Percentiles rank a stretch among this genome's conserved stretches.
phyloP scores from a whole-genome alignment of 768 basidiomycete species.

The Solioccasus polychromus region DNA sequence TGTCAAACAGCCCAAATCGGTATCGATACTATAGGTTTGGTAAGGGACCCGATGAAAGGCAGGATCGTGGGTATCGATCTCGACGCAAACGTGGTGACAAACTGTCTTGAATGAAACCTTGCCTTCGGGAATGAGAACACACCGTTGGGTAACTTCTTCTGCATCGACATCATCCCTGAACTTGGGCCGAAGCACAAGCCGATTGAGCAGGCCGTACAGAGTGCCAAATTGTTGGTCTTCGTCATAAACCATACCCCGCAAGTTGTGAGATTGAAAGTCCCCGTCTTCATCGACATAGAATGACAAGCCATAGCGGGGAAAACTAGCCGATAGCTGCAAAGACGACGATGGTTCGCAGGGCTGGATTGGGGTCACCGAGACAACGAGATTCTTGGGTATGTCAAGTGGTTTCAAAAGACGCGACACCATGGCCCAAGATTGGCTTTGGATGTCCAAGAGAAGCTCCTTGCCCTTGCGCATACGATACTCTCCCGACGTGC shows the following conservation, averaged over 20 bases:
- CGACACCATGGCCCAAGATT: constrained; percentile 18
- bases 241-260: constrained; percentile 39
- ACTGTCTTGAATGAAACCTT: not conserved
- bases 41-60: not conserved
- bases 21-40: not conserved
- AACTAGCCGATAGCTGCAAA: constrained; percentile 14
- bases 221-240: constrained; percentile 36
- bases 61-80: not conserved
- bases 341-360: not conserved
- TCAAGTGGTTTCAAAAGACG: constrained; percentile 13
- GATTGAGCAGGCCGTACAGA: constrained; percentile 39
- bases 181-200: constrained; percentile 35
- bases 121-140: not conserved
- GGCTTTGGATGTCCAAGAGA: constrained; percentile 19
- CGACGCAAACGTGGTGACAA: not conserved
- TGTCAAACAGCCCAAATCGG: not conserved
- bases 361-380: constrained; percentile 8
- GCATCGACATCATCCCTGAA: not conserved
- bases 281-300: constrained; percentile 31
- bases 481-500: not conserved
- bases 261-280: constrained; percentile 31
- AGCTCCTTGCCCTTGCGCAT: not conserved
- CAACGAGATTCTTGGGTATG: constrained; percentile 9
- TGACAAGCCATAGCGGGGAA: constrained; percentile 37
- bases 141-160: not conserved